A percentile compares a stretch with the other conserved stretches of the same genome.
These are phyloP conservation scores for Drechmeria coniospora DNA, from an alignment of 2,329 filamentous ascomycete species.

Conservation along the genomic window DNA sequence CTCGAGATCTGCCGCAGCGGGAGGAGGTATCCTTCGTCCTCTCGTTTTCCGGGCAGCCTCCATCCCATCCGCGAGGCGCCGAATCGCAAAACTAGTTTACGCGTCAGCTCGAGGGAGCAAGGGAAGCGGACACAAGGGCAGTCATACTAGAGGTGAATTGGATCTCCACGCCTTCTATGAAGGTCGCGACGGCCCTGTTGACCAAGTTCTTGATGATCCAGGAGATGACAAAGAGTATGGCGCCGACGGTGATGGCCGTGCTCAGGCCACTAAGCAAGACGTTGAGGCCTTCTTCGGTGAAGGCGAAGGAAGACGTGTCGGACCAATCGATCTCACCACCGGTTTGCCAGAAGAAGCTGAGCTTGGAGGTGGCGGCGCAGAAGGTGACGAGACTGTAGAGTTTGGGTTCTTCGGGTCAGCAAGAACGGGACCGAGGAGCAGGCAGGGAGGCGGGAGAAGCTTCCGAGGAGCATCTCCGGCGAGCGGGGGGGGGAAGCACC, in stretches of 20 bases:
- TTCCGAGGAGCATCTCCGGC: too few species aligned
- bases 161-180: conserved; percentile 8
- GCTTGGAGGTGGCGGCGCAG: conserved; percentile 14
- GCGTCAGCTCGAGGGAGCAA: background rate
- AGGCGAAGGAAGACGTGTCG: conserved; percentile 14
- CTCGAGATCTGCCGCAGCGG: too few species aligned
- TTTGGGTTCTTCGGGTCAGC: background rate
- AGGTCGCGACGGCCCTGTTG: conserved; percentile 9
- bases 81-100: too few species aligned
- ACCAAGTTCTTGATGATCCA: conserved; percentile 11
- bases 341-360: conserved; percentile 16
- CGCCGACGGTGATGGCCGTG: conserved; percentile 10
- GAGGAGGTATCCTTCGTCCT: too few species aligned
- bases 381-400: conserved; percentile 11
- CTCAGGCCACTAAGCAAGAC: conserved; percentile 15
- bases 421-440: background rate
- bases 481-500: conserved; percentile 10
- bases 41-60: too few species aligned
- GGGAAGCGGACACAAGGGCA: background rate
- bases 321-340: conserved; percentile 18
- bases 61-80: too few species aligned
- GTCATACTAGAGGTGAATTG: conserved; percentile 10
- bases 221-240: conserved; percentile 9
- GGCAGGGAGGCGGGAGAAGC: conserved; percentile 6
- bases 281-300: conserved; percentile 15